Evolutionary conservation across 2,329 filamentous ascomycete genomes (phyloP).

Genomic region (Beauveria bassiana): DNA sequence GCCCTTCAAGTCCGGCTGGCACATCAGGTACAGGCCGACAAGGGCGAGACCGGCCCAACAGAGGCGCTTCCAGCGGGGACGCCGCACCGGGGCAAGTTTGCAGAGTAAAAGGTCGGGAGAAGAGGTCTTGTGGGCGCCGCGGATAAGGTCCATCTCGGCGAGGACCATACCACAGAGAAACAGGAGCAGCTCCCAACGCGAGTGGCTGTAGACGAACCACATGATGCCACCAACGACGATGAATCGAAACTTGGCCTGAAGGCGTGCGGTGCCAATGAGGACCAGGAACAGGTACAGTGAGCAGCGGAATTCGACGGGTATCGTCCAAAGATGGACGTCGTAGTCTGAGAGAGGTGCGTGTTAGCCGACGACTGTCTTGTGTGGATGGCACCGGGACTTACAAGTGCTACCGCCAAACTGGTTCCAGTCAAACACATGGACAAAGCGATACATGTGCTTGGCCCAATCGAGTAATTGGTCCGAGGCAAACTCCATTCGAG

Average conservation of each 20-base stretch:
- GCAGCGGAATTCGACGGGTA: conserved; percentile 52
- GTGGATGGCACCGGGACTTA: conserved; percentile 19
- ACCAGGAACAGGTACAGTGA: conserved; percentile 50
- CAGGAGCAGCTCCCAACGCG: conserved; percentile 47
- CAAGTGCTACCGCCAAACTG: conserved; percentile 38
- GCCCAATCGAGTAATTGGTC: conserved; percentile 40
- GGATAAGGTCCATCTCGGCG: conserved; percentile 46
- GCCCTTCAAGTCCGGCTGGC: conserved; percentile 28
- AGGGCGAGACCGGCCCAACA: conserved; percentile 38
- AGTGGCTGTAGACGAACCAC: conserved; percentile 38
- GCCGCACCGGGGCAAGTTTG: conserved; percentile 13
- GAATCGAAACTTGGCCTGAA: conserved; percentile 35
- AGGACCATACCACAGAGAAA: conserved; percentile 48
- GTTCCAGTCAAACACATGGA: conserved; percentile 45
- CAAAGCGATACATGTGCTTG: conserved; percentile 39
- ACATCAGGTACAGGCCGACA: conserved; percentile 43
- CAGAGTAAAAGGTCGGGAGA: conserved; percentile 16
- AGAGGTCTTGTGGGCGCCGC: conserved; percentile 32
- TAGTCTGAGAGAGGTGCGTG: conserved; percentile 26
- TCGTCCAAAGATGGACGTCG: conserved; percentile 55
- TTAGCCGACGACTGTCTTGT: conserved; percentile 19
- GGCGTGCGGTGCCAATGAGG: conserved; percentile 40
- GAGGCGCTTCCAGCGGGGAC: conserved; percentile 12
- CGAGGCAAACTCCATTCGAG: conserved; percentile 26
- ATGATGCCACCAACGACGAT: conserved; percentile 33